These are phyloP conservation scores for Amanita exitialis DNA, from an alignment of 768 basidiomycete species.

Conservation along the genomic window DNA sequence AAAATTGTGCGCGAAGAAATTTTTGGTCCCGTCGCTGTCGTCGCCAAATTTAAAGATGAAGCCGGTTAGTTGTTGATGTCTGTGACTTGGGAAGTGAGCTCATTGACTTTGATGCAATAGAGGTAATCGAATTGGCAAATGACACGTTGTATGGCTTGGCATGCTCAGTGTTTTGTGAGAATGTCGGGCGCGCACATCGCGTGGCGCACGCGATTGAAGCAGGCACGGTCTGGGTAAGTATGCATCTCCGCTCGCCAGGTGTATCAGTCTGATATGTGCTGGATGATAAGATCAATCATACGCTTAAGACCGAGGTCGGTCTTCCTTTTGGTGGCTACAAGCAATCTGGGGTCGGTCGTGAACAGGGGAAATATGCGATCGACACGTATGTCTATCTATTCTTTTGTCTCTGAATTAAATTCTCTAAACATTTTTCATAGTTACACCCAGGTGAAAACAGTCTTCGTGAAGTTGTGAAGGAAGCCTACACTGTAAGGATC, in stretches of 20 bases:
- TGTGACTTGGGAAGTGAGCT: background rate
- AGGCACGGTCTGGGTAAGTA: constrained; percentile 47
- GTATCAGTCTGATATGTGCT: background rate
- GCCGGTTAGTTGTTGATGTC: constrained; percentile 17
- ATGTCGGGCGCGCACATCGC: constrained; percentile 30
- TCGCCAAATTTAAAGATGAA: constrained; percentile 61
- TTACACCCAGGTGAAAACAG: background rate
- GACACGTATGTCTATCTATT: constrained; percentile 12
- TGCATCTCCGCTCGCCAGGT: background rate
- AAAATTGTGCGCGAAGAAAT: constrained; percentile 63
- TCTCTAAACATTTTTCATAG: background rate
- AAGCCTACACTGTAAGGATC: too few relatives aligned
- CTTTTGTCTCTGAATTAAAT: background rate
- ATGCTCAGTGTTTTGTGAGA: constrained; percentile 53
- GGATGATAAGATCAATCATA: constrained; percentile 13
- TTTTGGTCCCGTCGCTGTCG: constrained; percentile 67
- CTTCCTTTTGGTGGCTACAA: constrained; percentile 17
- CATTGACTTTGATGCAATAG: constrained; percentile 15
- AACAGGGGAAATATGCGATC: constrained; percentile 18
- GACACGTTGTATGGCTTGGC: constrained; percentile 62
- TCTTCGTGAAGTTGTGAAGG: background rate
- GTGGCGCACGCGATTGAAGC: constrained; percentile 52
- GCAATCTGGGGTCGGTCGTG: constrained; percentile 15
- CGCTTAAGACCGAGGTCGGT: constrained; percentile 6
- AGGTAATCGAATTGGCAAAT: constrained; percentile 47